Base-by-base conservation (phyloP, 1,284 basidiomycete genomes). In the Caloboletus firmus region DNA sequence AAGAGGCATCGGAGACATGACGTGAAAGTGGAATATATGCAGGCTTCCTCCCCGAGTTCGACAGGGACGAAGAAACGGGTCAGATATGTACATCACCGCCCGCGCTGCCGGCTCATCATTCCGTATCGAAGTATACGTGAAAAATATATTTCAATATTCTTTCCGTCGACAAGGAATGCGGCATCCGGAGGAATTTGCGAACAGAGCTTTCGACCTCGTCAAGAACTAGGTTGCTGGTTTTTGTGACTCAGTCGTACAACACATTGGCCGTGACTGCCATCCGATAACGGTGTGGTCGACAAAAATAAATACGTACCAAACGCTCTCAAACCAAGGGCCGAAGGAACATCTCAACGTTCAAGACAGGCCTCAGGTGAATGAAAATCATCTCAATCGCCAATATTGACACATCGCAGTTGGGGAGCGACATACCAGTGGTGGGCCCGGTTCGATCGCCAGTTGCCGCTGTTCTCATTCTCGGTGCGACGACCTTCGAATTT, bases 131-230 rank as follows among this genome's bases (percentile, higher is more conserved):
- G 24, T 26, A 26, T 26, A 56, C 58, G 79, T 80, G 75, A 75
- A 35, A 15, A 35, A 9, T n/a, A 7, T 3, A 2, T n/a, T 35
- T n/a, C 34, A 10, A 72, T 79, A 80, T 83, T 81, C 55, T 80
- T 73, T 44, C 74, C 81, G 58, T 84, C 78, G 48, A 84, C 76
- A 39, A 79, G 72, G 17, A n/a, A n/a, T n/a, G n/a, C n/a, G n/a
- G n/a, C n/a, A n/a, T n/a, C n/a, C n/a, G n/a, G n/a, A n/a, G n/a
- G n/a, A n/a, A n/a, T n/a, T 26, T 42, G 51, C 31, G 31, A 49
- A 37, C 36, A 22, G 41, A 45, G 22, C 70, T 69, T 20, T 59
- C 61, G 6, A 69, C 68, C 31, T 31, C 31, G 61, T 76, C 66
- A 30, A 76, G 61, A 32, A 56, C 18, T 18, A 26, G 18, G 53